Evolutionary conservation across 352 stramenopile genomes (phyloP), one percentile per base, ranked within the genome.

Genomic region (Globisporangium barbulae): DNA sequence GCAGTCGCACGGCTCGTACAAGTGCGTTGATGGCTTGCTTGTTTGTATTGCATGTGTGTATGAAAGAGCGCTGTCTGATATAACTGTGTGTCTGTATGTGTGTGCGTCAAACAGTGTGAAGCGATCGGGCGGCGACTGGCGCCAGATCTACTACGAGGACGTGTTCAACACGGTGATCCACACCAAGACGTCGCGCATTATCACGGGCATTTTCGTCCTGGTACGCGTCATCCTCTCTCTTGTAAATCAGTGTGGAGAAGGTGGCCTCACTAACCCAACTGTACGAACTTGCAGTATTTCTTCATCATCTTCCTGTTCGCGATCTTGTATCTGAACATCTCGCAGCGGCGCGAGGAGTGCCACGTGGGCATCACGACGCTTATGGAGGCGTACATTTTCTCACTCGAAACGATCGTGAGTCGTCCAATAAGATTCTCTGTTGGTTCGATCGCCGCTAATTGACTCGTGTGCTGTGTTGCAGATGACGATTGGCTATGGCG

Each of bases 401-500:
- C 87, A 3, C 81, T 95, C 25, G 84, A 95, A 61, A 93, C 87
- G 6, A 95, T 95, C 58, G 87, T 95, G 67, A 56, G 77, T 82
- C 53, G 9, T 9, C 12, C 9, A 15, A 2, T 44, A 19, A 7
- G 41, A 8, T 17, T 45, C 7, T 13, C 37, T 22, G 13, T 45
- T 22, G 15, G 17, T 10, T 15, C 49, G 31, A 15, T 13, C 19
- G 5, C 10, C 30, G 13, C 39, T n/a, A n/a, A 45, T 15, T n/a
- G 13, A 19, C 6, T n/a, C 67, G n/a, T 57, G 49, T 21, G 42
- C 39, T 13, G 3, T 72, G 13, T 21, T 37, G 25, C 35, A 95
- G 87, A 95, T 95, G 87, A 95, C 87, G 55, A 95, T 95, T 58
- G 87, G 87, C 7, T 95, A 95, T 45, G 85, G 87, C 4, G 87